Base-by-base conservation (phyloP, 1,284 basidiomycete genomes). In the Chalciporus sp. region DNA sequence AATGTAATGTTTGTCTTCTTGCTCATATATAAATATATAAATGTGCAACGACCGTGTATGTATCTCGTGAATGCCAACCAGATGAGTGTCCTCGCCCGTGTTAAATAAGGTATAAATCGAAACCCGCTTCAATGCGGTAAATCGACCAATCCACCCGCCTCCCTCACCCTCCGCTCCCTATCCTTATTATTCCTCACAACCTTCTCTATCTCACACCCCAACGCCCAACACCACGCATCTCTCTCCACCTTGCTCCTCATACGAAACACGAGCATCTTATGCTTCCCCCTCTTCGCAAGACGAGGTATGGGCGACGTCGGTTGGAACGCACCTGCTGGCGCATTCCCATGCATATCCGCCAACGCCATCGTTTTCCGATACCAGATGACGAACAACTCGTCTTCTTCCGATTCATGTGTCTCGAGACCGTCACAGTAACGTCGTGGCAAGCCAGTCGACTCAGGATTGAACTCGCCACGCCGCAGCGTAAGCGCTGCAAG, bases 151-250 rank as follows among this genome's bases (percentile, higher is more conserved):
- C 74, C 76, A 4, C 87, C 88, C 7, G 75, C 76, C 52, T 81
- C 78, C 66, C 85, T 78, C 58, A 88, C 66, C 63, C 67, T 78
- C 44, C 72, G 74, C 66, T 90, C 88, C 60, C 86, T 75, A 14
- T 78, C 79, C 63, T 61, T 74, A 61, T 81, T 79, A n/a, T 69
- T 71, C 65, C 86, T 74, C 49, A 81, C 79, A 8, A 88, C 70
- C 70, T 83, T 88, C 71, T 95, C 92, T 53, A 94, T 91, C 74
- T 94, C 92, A 50, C 79, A 80, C 59, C 88, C 89, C 61, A 95
- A 72, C 16, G 89, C 90, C 84, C 89, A 93, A 64, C 91, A 92
- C 93, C 92, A 95, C 23, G 87, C 79, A 68, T 95, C 92, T 27
- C 92, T 76, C 69, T 95, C 93, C 42, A 94, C 72, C 66, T 83